A percentile compares a stretch with the other conserved stretches of the same genome.
phyloP scores from a whole-genome alignment of 176 grass and related monocot species.

The Urochloa ruziziensis region DNA sequence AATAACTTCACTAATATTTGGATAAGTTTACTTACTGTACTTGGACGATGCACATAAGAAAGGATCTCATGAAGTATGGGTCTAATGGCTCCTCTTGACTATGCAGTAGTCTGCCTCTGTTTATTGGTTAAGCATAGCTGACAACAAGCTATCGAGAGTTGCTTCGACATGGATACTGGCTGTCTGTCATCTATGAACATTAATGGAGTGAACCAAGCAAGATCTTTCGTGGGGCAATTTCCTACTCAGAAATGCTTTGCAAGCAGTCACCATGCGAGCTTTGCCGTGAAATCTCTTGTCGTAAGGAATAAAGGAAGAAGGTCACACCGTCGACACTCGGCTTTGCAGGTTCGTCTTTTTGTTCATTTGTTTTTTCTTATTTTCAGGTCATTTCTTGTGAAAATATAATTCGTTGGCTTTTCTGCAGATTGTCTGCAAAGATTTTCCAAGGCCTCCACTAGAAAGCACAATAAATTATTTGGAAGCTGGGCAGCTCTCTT shows the following conservation, averaged over 20 bases:
- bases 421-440: constrained; percentile 73
- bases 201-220: constrained; percentile 48
- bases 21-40: neutral
- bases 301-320: constrained; percentile 39
- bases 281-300: constrained; percentile 23
- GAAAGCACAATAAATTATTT: constrained; percentile 76
- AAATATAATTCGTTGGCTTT: constrained; percentile 15
- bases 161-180: constrained; percentile 56
- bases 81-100: neutral
- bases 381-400: constrained; percentile 2
- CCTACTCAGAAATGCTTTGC: constrained; percentile 44
- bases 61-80: neutral
- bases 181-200: constrained; percentile 64
- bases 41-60: neutral
- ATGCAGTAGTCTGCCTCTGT: neutral
- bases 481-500: constrained; percentile 88
- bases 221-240: constrained; percentile 30
- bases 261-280: constrained; percentile 22
- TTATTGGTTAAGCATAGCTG: neutral
- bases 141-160: neutral
- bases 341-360: constrained; percentile 45
- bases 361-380: neutral
- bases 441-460: constrained; percentile 76
- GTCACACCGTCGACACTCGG: constrained; percentile 28
- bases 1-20: neutral